phyloP scores from a whole-genome alignment of 2,329 filamentous ascomycete genomes.

The Xylaria sp. region DNA sequence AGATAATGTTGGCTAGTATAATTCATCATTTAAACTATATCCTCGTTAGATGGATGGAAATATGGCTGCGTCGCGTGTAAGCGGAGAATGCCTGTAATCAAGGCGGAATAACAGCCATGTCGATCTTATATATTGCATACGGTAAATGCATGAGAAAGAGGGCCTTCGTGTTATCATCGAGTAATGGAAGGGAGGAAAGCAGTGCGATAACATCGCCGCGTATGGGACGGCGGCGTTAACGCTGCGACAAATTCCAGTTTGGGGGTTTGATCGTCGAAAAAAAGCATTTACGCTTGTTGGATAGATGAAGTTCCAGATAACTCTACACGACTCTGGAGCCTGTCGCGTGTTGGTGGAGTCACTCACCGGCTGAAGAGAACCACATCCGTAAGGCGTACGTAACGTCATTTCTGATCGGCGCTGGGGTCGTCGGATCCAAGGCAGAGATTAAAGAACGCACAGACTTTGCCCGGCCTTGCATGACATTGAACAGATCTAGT shows the following conservation, averaged over 20 bases:
- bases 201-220: slow-evolving; percentile 13
- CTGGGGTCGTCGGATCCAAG: slow-evolving; percentile 20
- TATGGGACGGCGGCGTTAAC: slow-evolving; percentile 11
- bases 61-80: slow-evolving; percentile 7
- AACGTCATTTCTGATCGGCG: slow-evolving; percentile 46
- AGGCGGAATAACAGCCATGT: slow-evolving; percentile 23
- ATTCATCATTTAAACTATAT: background rate
- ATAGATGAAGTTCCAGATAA: slow-evolving; percentile 16
- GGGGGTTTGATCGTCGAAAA: slow-evolving; percentile 33
- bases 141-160: slow-evolving; percentile 2
- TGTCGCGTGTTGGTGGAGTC: slow-evolving; percentile 36
- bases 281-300: slow-evolving; percentile 22
- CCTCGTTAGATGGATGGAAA: background rate
- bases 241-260: slow-evolving; percentile 10
- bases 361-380: slow-evolving; percentile 29
- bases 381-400: slow-evolving; percentile 32
- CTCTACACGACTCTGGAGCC: slow-evolving; percentile 13
- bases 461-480: slow-evolving; percentile 34
- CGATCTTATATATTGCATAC: slow-evolving; percentile 1
- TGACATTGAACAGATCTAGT: slow-evolving; percentile 41
- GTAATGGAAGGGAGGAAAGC: slow-evolving; percentile 5
- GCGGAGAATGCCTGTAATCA: slow-evolving; percentile 8
- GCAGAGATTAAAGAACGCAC: slow-evolving; percentile 27
- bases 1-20: background rate
- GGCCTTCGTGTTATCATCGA: background rate